Percentiles rank a stretch among this genome's conserved stretches.
These are phyloP conservation scores for Orbilia brochopaga DNA, from an alignment of 2,329 filamentous ascomycete genomes.

Conservation along the genomic window DNA sequence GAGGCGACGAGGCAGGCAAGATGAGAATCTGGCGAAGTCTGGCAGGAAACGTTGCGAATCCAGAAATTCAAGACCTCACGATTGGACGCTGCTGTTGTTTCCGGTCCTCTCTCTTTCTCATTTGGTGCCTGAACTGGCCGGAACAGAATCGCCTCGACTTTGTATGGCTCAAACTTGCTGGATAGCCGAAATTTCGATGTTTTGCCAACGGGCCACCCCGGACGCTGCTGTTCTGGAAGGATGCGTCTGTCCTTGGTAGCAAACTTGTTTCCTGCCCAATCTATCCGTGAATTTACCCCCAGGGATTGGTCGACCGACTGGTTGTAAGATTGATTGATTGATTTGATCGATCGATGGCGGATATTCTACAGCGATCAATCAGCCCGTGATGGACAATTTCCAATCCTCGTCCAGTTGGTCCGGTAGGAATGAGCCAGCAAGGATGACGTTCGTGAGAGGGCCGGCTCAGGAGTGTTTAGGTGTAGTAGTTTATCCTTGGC, in stretches of 20 bases:
- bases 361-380: slow-evolving; percentile 28
- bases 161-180: slow-evolving; percentile 44
- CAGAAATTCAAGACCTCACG: slow-evolving; percentile 22
- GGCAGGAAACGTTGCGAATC: slow-evolving; percentile 1
- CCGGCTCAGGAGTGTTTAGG: slow-evolving; percentile 28
- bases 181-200: slow-evolving; percentile 50
- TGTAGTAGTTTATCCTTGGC: slow-evolving; percentile 29
- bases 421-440: slow-evolving; percentile 27
- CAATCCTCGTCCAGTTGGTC: slow-evolving; percentile 16
- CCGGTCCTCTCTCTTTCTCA: slow-evolving; percentile 29
- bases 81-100: slow-evolving; percentile 11
- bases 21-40: slow-evolving; percentile 19
- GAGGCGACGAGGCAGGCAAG: slow-evolving; percentile 39
- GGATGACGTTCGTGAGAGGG: slow-evolving; percentile 11
- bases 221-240: slow-evolving; percentile 40
- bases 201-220: slow-evolving; percentile 25
- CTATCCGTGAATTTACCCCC: slow-evolving; percentile 45
- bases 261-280: slow-evolving; percentile 28
- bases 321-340: too few species aligned
- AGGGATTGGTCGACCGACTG: slow-evolving; percentile 1
- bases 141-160: slow-evolving; percentile 47
- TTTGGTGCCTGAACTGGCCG: neutral
- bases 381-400: slow-evolving; percentile 36
- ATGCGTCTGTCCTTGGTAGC: too few species aligned
- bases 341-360: slow-evolving; percentile 13